These are phyloP conservation scores for Colletotrichum somersetense DNA, from an alignment of 2,329 filamentous ascomycete genomes.

Conservation along the genomic window DNA sequence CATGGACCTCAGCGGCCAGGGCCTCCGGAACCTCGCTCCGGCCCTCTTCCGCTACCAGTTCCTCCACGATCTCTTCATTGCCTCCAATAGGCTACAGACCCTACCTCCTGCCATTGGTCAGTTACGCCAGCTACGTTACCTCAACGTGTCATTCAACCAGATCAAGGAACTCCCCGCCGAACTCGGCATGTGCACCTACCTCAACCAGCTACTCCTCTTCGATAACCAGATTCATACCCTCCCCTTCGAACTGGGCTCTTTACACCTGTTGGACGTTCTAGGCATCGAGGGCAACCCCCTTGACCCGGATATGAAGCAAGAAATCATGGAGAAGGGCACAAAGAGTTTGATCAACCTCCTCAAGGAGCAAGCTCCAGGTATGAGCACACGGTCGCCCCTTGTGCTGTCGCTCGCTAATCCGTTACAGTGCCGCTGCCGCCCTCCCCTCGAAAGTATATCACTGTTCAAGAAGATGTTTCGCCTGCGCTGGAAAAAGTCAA, in stretches of 20 bases:
- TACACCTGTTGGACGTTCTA: slow-evolving; percentile 89
- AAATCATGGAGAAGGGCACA: slow-evolving; percentile 89
- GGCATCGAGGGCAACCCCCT: slow-evolving; percentile 94
- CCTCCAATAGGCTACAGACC: slow-evolving; percentile 87
- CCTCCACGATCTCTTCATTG: slow-evolving; percentile 90
- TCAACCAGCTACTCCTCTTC: slow-evolving; percentile 88
- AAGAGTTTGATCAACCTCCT: slow-evolving; percentile 85
- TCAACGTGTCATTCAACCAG: slow-evolving; percentile 92
- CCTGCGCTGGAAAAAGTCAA: slow-evolving; percentile 78
- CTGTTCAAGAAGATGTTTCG: slow-evolving; percentile 77
- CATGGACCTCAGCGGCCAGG: slow-evolving; percentile 96
- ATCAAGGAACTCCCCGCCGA: slow-evolving; percentile 86
- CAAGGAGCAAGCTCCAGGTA: slow-evolving; percentile 87
- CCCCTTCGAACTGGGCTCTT: slow-evolving; percentile 87
- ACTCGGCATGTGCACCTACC: slow-evolving; percentile 95
- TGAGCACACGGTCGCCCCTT: slow-evolving; percentile 51
- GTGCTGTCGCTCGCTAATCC: slow-evolving; percentile 43
- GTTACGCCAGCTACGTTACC: slow-evolving; percentile 82
- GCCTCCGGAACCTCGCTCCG: slow-evolving; percentile 82
- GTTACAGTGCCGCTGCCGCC: slow-evolving; percentile 80
- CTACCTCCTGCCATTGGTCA: slow-evolving; percentile 87
- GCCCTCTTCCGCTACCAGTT: slow-evolving; percentile 91
- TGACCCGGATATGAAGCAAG: slow-evolving; percentile 79
- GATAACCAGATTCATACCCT: slow-evolving; percentile 89
- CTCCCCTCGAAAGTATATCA: slow-evolving; percentile 79